Evolutionary conservation across 495 filamentous ascomycete species (phyloP), one percentile per base, ranked within the genome.

Genomic region (Lichenothelia convexa): DNA sequence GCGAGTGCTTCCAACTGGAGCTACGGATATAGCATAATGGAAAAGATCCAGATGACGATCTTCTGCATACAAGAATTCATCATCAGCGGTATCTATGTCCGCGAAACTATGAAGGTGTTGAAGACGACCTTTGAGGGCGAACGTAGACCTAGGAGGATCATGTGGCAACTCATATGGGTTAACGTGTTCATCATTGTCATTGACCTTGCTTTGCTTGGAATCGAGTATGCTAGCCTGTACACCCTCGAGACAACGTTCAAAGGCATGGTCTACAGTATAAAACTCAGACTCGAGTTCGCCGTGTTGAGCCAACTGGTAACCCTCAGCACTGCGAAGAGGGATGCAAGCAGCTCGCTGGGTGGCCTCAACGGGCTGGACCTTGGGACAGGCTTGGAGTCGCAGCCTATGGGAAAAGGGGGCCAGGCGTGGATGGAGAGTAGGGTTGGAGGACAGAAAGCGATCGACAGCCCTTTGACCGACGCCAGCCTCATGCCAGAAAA

Each of bases 171-270:
- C 6, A 38, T 48, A 20, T 38, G 36, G 16, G 39, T 47, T 24
- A 50, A 50, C 37, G 30, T 47, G 18, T 40, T 50, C 18, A 44
- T 50, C 32, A 45, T 50, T 34, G n/a, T 34, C 29, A 32, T 47
- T 2, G 44, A 50, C 32, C 37, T 46, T n/a, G 40, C 40, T 2
- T 35, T 46, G 3, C 44, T 50, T 20, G 39, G 38, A 1, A 18
- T 46, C 19, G 40, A 47, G 21, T 50, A 38, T 18, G 19, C 38
- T 4, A 42, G 30, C 37, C 29, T 34, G 2, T 36, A 38, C 17
- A 40, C 36, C 1, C 34, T 44, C 7, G 36, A 50, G 27, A 36
- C 38, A 23, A 41, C 34, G 1, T 21, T 46, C 36, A 50, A 50
- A 22, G 44, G 36, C 15, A 5, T 44, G 18, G 31, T 32, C 8